Conservation (phyloP, 129 eudicot species). For the Apium graveolens region DNA sequence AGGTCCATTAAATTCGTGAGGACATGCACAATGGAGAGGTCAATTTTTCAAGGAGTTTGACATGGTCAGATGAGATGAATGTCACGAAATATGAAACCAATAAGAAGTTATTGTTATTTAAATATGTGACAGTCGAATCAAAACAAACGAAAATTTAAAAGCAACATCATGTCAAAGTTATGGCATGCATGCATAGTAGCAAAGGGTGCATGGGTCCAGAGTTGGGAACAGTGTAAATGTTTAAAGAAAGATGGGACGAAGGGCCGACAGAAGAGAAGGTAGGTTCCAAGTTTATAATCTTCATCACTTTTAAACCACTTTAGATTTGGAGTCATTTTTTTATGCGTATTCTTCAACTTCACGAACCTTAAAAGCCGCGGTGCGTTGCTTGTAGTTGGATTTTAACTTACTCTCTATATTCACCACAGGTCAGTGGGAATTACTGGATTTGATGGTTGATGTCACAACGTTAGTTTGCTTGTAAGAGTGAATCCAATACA, state of each 20-base stretch:
- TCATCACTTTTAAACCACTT: not conserved
- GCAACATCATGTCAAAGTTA: not conserved
- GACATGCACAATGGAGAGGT: not conserved
- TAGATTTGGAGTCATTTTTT: too few relatives aligned
- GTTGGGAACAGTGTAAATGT: not conserved
- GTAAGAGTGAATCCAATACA: too few relatives aligned
- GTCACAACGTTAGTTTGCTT: too few relatives aligned
- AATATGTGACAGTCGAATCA: not conserved
- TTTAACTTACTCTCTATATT: not conserved
- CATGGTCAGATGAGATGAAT: not conserved
- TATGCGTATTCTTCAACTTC: not conserved
- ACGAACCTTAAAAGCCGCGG: not conserved
- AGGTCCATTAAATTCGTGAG: not conserved
- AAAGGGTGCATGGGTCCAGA: not conserved
- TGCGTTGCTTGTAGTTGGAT: not conserved
- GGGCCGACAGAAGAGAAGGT: slow-evolving; percentile 4
- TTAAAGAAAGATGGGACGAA: not conserved
- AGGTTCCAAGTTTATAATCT: not conserved
- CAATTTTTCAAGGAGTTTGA: not conserved
- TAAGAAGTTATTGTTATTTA: not conserved
- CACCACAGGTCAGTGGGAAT: not conserved
- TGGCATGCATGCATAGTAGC: not conserved
- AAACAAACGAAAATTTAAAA: not conserved
- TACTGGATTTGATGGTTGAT: not conserved
- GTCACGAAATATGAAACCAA: not conserved